phyloP scores from a whole-genome alignment of 331 rosid genomes.

The Telfairia occidentalis region DNA sequence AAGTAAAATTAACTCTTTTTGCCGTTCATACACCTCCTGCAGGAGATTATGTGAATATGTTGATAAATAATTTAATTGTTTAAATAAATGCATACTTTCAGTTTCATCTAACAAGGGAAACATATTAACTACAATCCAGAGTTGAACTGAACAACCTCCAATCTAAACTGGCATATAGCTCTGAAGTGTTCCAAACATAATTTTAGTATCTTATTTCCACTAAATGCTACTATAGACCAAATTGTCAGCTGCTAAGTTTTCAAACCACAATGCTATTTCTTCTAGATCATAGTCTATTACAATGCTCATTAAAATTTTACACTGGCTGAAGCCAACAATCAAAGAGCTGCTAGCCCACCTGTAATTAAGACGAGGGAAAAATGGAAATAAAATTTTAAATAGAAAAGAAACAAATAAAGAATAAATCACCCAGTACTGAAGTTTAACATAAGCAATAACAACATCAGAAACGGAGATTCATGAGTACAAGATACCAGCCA shows the following conservation, averaged over 20 bases:
- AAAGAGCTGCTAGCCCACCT: not conserved
- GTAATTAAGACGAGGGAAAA: not conserved
- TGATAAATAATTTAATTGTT: conserved; percentile 1
- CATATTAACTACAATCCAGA: not conserved
- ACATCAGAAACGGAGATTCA: not conserved
- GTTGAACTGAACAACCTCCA: not conserved
- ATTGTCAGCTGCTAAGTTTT: not conserved
- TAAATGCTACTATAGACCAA: not conserved
- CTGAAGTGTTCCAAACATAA: not conserved
- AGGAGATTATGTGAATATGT: conserved; percentile 19
- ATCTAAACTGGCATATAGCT: not conserved
- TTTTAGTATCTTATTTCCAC: not conserved
- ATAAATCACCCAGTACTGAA: not conserved
- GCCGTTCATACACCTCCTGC: conserved; percentile 97
- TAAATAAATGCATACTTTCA: not conserved
- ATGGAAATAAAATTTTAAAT: not conserved
- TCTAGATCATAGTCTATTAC: not conserved
- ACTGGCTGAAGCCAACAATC: not conserved
- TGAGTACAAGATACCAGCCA: not conserved
- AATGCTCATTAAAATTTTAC: not conserved
- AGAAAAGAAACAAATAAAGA: not conserved
- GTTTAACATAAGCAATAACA: not conserved
- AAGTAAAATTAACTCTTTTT: conserved; percentile 72
- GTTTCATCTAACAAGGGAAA: not conserved
- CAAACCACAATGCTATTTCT: not conserved